Conservation (phyloP, 2,329 filamentous ascomycete genomes). For the Colletotrichum lentis region DNA sequence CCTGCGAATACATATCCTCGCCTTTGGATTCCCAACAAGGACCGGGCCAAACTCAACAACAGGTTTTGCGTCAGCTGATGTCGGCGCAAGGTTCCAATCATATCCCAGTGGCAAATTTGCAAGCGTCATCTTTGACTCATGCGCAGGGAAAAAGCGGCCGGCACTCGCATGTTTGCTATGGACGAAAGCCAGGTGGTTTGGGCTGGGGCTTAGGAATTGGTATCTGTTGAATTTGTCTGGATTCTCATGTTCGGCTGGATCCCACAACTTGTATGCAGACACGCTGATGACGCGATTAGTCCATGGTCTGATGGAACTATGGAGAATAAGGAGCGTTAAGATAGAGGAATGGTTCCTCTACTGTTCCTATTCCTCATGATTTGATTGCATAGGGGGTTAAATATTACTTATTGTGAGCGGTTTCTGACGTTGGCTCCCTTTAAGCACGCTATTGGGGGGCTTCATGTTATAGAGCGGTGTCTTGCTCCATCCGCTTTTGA, state of each 20-base stretch:
- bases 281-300: background rate
- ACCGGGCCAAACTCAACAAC: background rate
- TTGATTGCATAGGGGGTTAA: background rate
- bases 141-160: slow-evolving; percentile 55
- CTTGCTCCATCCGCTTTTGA: background rate
- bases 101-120: slow-evolving; percentile 52
- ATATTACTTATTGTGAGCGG: background rate
- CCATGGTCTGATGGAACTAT: background rate
- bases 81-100: slow-evolving; percentile 42
- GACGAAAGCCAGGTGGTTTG: slow-evolving; percentile 49
- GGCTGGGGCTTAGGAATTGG: slow-evolving; percentile 52
- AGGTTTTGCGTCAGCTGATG: background rate
- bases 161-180: slow-evolving; percentile 52
- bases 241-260: slow-evolving; percentile 40
- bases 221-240: slow-evolving; percentile 41
- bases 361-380: no score
- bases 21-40: background rate
- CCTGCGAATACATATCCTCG: background rate
- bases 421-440: slow-evolving; percentile 6
- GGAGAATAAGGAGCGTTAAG: background rate
- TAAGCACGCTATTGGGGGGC: slow-evolving; percentile 10
- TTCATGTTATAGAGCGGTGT: background rate
- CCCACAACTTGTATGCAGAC: background rate
- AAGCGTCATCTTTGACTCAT: slow-evolving; percentile 56
- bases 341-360: no score